A percentile compares a stretch with the other conserved stretches of the same genome.
These are phyloP conservation scores for Durotheca rogersii DNA, from an alignment of 495 filamentous ascomycete genomes.

Conservation along the genomic window DNA sequence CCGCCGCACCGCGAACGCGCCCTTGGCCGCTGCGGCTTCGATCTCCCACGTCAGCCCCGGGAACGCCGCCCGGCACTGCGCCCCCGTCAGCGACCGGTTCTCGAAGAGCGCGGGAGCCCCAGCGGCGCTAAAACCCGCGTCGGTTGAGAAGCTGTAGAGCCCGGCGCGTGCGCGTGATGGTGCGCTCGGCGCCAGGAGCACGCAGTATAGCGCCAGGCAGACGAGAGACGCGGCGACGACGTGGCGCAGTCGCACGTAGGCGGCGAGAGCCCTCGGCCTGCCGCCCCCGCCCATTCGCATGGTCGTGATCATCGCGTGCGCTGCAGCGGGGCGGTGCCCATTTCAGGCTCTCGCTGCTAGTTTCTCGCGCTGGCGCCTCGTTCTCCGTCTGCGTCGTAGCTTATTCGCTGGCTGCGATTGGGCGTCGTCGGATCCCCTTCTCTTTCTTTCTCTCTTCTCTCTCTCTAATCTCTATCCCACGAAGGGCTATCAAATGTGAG, in stretches of 20 bases:
- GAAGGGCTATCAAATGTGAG: too few relatives aligned
- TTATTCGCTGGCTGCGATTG: too few relatives aligned
- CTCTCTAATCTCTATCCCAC: too few relatives aligned
- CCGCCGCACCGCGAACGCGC: conserved; percentile 45
- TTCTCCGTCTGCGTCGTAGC: too few relatives aligned
- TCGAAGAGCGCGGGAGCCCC: conserved; percentile 32
- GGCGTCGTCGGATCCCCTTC: too few relatives aligned
- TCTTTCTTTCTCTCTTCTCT: too few relatives aligned
- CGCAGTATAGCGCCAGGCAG: conserved; percentile 40
- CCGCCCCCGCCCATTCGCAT: conserved; percentile 11
- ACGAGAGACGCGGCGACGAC: conserved; percentile 30
- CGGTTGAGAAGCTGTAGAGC: conserved; percentile 12
- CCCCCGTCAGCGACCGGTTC: conserved; percentile 43
- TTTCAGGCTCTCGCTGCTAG: too few relatives aligned
- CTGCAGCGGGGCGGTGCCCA: too few relatives aligned
- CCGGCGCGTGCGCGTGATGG: conserved; percentile 22
- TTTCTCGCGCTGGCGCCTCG: too few relatives aligned
- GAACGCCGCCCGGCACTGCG: conserved; percentile 46
- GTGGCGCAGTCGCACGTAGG: conserved; percentile 37
- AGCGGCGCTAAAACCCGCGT: background rate
- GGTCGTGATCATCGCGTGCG: conserved; percentile 9
- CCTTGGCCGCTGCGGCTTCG: conserved; percentile 45
- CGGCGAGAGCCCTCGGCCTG: too few relatives aligned
- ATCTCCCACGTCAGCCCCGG: conserved; percentile 49
- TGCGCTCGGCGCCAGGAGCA: conserved; percentile 37